Conservation (phyloP, 202 grass and related monocot species). For the Hordeum pubiflorum region DNA sequence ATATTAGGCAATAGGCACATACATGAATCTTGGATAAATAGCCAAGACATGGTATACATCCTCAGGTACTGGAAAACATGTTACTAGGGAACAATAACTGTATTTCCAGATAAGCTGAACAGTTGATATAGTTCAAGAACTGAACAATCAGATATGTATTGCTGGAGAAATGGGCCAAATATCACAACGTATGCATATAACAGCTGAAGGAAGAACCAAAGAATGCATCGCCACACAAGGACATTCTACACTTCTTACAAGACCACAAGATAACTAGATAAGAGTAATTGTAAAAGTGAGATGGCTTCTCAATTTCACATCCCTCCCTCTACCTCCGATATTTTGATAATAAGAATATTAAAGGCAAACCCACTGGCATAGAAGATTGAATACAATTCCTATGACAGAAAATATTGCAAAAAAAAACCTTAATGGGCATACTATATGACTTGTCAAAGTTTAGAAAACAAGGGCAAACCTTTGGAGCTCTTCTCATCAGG, state of each 20-base stretch:
- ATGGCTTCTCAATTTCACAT: neutral
- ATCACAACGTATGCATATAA: neutral
- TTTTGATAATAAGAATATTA: neutral
- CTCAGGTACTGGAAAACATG: neutral
- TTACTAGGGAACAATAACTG: neutral
- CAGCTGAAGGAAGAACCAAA: constrained; percentile 2
- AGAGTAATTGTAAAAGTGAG: neutral
- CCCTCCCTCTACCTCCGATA: neutral
- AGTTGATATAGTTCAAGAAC: neutral
- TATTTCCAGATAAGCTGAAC: neutral
- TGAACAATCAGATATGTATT: neutral
- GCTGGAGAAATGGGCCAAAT: neutral
- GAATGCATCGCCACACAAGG: neutral
- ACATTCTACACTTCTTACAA: constrained; percentile 14
- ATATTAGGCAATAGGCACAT: neutral
- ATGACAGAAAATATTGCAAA: neutral
- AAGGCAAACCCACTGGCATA: neutral
- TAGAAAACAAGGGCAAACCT: constrained; percentile 37
- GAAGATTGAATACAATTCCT: neutral
- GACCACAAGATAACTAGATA: neutral
- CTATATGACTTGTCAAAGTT: neutral
- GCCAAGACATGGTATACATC: neutral
- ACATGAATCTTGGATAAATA: neutral
- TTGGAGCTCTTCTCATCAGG: constrained; percentile 63
- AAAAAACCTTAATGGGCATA: neutral